A percentile compares a stretch with the other conserved stretches of the same genome.
Evolutionary conservation across 257 asterid genomes (phyloP).

Genomic region (Gardenia jasminoides): DNA sequence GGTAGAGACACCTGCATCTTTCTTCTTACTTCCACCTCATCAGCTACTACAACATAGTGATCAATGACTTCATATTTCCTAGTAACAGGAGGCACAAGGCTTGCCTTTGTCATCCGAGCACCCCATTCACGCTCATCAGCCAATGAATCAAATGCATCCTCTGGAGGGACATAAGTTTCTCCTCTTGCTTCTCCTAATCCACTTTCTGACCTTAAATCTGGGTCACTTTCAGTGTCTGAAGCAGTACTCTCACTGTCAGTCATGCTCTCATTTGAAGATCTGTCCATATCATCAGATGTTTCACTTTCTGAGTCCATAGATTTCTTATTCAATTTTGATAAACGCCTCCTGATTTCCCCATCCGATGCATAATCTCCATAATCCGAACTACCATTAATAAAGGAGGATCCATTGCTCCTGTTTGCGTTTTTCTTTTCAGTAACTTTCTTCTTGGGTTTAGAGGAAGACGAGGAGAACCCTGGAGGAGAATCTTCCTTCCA

Average conservation of each 20-base stretch:
- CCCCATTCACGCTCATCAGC: slow-evolving; percentile 99
- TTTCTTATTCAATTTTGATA: slow-evolving; percentile 76
- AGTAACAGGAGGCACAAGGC: slow-evolving; percentile 98
- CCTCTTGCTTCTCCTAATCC: slow-evolving; percentile 56
- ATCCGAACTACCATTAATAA: slow-evolving; percentile 55
- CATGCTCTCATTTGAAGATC: slow-evolving; percentile 66
- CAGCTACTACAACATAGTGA: slow-evolving; percentile 87
- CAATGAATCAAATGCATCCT: slow-evolving; percentile 77
- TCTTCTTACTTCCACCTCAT: slow-evolving; percentile 91
- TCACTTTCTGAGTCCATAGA: slow-evolving; percentile 80
- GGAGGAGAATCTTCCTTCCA: slow-evolving; percentile 80
- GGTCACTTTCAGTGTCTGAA: slow-evolving; percentile 88
- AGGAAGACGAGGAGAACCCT: slow-evolving; percentile 66
- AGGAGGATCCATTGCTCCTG: slow-evolving; percentile 60
- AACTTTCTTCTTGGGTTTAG: slow-evolving; percentile 67
- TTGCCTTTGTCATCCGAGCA: slow-evolving; percentile 96
- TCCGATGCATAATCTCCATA: slow-evolving; percentile 83
- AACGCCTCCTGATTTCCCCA: slow-evolving; percentile 78
- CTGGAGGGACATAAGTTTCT: slow-evolving; percentile 51
- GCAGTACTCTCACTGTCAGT: slow-evolving; percentile 70
- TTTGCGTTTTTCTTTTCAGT: slow-evolving; percentile 62
- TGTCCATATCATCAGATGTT: slow-evolving; percentile 73
- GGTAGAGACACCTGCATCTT: slow-evolving; percentile 95
- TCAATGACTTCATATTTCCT: slow-evolving; percentile 92
- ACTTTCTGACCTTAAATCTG: slow-evolving; percentile 55